Base-by-base conservation (phyloP, 768 basidiomycete species). In the Chiua virens region DNA sequence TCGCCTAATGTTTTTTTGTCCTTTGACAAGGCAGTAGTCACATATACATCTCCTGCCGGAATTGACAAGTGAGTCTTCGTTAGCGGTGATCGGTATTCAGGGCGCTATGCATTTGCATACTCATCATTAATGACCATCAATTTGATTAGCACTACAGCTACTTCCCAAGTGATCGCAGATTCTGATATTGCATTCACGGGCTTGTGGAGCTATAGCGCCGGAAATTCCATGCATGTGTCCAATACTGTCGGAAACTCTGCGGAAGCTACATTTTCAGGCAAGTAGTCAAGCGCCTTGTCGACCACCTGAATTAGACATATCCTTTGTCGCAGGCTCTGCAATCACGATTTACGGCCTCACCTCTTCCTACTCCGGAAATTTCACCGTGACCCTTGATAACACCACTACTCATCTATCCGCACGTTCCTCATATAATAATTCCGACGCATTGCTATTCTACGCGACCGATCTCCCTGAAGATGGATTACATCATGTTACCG, bases 341-440 rank as follows among this genome's bases (percentile, higher is more conserved):
- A 73, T 91, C 43, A 68, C 77, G 1, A 63, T 92, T 21, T 74
- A 68, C 41, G 89, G 89, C 9, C 73, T 75, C 36, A 83, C 80
- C 17, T 85, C 81, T 30, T 79, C 79, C 4, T 63, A 67, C 23
- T 76, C 80, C 3, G 86, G 86, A 47, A 72, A 71, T 37, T 91
- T 81, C 60, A 74, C 80, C 32, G 80, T 87, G 47, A 73, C 64
- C 23, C 78, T 83, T 8, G 81, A 83, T 56, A 74, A 80, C 49
- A 65, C 69, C 20, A 78, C 75, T 32, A 74, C 78, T 28, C 68
- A 57, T 3, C 69, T 82, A 45, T 79, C 78, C 27, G 80, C 77
- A 3, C 67, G 68, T 48, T 79, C 85, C 5, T 81, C 82, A 0
- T 85, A 79, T 61, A 75, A 70, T 34, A 69, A 78, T 25, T 64